Evolutionary conservation across 2,329 filamentous ascomycete genomes (phyloP), one percentile per base, ranked within the genome.

Genomic region (Dothidotthia symphoricarpi): DNA sequence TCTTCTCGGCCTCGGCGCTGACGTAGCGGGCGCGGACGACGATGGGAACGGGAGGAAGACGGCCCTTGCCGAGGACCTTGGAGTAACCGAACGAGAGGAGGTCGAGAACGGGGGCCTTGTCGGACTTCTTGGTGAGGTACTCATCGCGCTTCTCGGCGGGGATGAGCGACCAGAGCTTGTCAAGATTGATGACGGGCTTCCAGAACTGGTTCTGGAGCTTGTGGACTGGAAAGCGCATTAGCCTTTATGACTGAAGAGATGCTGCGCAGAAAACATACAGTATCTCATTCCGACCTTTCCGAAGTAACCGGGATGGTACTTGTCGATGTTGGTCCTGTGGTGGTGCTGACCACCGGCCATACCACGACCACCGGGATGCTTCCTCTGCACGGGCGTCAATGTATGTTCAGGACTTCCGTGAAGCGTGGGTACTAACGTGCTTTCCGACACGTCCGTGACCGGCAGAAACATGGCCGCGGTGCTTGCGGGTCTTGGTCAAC

Each of bases 251-350:
- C 19, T 22, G 19, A 9, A 22, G 9, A 6, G 5, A 6, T 5
- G 19, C 19, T 6, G 19, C 19, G 19, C 9, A 5, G 19, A 22
- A 5, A 9, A 41, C 45, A 39, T 49, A 51, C 48, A 56, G 42
- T 53, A 47, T 13, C 53, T 34, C 53, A 57, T 59, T 43, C 88
- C 88, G 75, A 96, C 95, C 86, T 96, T 95, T 77, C 88, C 88
- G 76, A 96, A 97, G 87, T 97, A 97, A 88, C 93, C 93, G 52
- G 91, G 89, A 71, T 95, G 88, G 84, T 91, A 89, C 77, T 91
- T 90, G 74, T 88, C 85, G 67, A 89, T 77, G 78, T 94, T 95
- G 69, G 88, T 95, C 61, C 88, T 77, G 83, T 94, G 88, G 79
- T 98, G 93, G 81, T 98, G 93, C 79, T 96, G 88, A 45, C 90